These are phyloP conservation scores for Epichloe gansuensis DNA, from an alignment of 2,329 filamentous ascomycete species.

Conservation along the genomic window DNA sequence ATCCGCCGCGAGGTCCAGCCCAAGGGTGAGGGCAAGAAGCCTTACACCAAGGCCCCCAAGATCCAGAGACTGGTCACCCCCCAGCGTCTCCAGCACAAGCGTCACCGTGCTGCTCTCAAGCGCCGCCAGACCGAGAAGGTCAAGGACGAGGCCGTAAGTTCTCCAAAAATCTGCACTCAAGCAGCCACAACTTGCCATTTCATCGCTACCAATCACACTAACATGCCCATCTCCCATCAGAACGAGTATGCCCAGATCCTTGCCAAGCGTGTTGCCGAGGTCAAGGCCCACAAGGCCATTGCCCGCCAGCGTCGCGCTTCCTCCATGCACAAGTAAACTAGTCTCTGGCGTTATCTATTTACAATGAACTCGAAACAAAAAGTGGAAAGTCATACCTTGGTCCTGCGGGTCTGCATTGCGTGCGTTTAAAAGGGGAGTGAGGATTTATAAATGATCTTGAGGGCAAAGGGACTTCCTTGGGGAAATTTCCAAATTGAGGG, in stretches of 20 bases:
- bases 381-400: slow-evolving; percentile 22
- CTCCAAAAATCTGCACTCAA: not conserved
- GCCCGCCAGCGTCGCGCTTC: slow-evolving; percentile 92
- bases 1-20: slow-evolving; percentile 96
- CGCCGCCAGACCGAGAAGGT: slow-evolving; percentile 90
- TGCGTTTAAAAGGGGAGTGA: slow-evolving; percentile 25
- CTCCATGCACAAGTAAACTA: slow-evolving; percentile 76
- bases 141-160: slow-evolving; percentile 95
- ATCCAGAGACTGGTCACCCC: slow-evolving; percentile 99
- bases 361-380: slow-evolving; percentile 16
- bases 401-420: slow-evolving; percentile 23
- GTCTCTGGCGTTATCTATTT: slow-evolving; percentile 18
- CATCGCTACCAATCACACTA: slow-evolving; percentile 21
- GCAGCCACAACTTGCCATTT: no score
- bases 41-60: slow-evolving; percentile 99
- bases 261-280: slow-evolving; percentile 92
- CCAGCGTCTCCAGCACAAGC: slow-evolving; percentile 99
- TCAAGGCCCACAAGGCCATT: slow-evolving; percentile 88
- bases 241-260: slow-evolving; percentile 95
- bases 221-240: slow-evolving; percentile 32
- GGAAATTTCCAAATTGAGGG: not conserved
- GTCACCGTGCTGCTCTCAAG: slow-evolving; percentile 95
- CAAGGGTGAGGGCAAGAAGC: slow-evolving; percentile 93
- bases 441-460: slow-evolving; percentile 12
- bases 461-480: slow-evolving; percentile 14